A percentile compares a stretch with the other conserved stretches of the same genome.
Evolutionary conservation across 345 rosid species (phyloP).

Genomic region (Eucalyptus sp.): DNA sequence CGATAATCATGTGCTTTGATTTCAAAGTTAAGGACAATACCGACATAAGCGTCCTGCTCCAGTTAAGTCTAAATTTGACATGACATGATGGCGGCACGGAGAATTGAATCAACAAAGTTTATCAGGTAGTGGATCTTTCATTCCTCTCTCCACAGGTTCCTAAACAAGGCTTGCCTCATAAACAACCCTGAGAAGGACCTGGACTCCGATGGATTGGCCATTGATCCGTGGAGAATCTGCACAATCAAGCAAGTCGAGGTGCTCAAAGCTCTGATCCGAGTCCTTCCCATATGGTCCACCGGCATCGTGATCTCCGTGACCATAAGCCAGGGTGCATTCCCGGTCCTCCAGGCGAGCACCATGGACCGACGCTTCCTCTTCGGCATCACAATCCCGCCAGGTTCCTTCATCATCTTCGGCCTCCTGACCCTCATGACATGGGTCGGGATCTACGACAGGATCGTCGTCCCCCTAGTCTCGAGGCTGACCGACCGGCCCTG

Average conservation of each 20-base stretch:
- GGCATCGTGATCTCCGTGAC: constrained; percentile 27
- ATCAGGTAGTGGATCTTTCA: not conserved
- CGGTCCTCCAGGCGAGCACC: constrained; percentile 22
- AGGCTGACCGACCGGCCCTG: constrained; percentile 6
- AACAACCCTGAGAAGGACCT: constrained; percentile 17
- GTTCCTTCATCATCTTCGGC: constrained; percentile 19
- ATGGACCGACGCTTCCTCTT: constrained; percentile 32
- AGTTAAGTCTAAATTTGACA: not conserved
- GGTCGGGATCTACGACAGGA: constrained; percentile 30
- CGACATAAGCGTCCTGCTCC: not conserved
- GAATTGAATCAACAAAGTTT: not conserved
- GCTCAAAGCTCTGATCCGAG: constrained; percentile 35
- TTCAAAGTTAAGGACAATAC: not conserved
- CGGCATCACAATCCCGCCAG: constrained; percentile 16
- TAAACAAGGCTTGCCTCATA: constrained; percentile 45
- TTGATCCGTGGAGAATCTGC: constrained; percentile 31
- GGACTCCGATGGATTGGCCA: constrained; percentile 15
- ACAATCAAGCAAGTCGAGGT: constrained; percentile 45
- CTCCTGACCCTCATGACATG: constrained; percentile 24
- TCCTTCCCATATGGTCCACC: constrained; percentile 44
- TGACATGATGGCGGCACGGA: not conserved
- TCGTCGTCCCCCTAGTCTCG: constrained; percentile 17
- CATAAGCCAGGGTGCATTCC: constrained; percentile 33
- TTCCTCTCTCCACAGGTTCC: constrained; percentile 4
- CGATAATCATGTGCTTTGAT: not conserved